These are phyloP conservation scores for Nannizziopsis arthrosporioides DNA, from an alignment of 2,329 filamentous ascomycete genomes.

Conservation along the genomic window DNA sequence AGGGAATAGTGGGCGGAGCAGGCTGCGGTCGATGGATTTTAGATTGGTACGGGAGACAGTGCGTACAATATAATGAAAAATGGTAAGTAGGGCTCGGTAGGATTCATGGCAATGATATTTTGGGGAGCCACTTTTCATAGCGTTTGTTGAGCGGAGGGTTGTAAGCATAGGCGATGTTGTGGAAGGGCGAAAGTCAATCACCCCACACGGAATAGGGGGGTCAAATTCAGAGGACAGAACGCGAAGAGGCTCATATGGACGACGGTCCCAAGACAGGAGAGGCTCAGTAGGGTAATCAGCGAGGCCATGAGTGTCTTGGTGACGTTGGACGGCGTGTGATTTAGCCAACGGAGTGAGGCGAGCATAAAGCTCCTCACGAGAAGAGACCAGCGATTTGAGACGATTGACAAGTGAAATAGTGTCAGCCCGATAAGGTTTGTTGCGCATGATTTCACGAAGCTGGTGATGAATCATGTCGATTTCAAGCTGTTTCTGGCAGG, in stretches of 20 bases:
- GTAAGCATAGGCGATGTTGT: slow-evolving; percentile 18
- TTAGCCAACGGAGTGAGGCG: not conserved
- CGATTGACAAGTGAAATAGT: not conserved
- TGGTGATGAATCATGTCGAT: slow-evolving; percentile 21
- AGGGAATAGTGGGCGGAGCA: slow-evolving; percentile 24
- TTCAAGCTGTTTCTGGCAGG: slow-evolving; percentile 14
- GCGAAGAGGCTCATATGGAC: slow-evolving; percentile 57
- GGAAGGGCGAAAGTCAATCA: slow-evolving; percentile 28
- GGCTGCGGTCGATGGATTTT: slow-evolving; percentile 19
- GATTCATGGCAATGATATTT: not conserved
- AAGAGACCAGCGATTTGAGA: not conserved
- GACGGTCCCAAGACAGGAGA: slow-evolving; percentile 55
- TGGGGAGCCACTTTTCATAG: slow-evolving; percentile 10
- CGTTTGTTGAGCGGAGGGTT: slow-evolving; percentile 12
- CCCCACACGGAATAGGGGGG: slow-evolving; percentile 38
- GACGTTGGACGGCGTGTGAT: slow-evolving; percentile 1
- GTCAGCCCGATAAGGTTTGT: slow-evolving; percentile 1
- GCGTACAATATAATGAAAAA: slow-evolving; percentile 20
- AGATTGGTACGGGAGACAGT: slow-evolving; percentile 13
- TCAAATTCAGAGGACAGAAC: slow-evolving; percentile 52
- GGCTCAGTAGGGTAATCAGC: slow-evolving; percentile 27
- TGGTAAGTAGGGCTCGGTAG: slow-evolving; percentile 13
- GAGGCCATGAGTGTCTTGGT: slow-evolving; percentile 4
- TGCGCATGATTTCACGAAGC: slow-evolving; percentile 7
- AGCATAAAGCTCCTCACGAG: not conserved